Evolutionary conservation across 495 filamentous ascomycete species (phyloP), one percentile per base, ranked within the genome.

Genomic region (Recurvomyces mirabilis): DNA sequence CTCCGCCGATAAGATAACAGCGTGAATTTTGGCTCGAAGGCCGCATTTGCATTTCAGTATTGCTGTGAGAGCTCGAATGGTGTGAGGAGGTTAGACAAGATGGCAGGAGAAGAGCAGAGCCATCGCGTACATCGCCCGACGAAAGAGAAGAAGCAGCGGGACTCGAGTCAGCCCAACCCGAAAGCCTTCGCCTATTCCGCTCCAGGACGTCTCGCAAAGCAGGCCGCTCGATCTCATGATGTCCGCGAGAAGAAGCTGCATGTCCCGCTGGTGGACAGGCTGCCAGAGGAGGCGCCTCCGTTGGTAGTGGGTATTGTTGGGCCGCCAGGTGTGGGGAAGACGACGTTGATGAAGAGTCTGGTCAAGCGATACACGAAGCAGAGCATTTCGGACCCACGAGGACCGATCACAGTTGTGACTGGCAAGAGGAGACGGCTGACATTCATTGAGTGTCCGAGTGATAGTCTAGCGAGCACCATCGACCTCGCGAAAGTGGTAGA

Each of bases 361-460:
- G 84, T 98, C 49, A 79, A 84, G 46, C 77, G 91, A 54, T 98
- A 98, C 64, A 83, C 91, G 20, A 98, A 98, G 59, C 89, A 98
- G 61, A 87, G 83, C 7, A 75, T 98, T 14, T 81, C 84, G 48
- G 75, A 87, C 15, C 89, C 91, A 2, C 79, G 81, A 55, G 91
- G 91, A 7, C 91, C 91, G 10, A 78, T 98, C 49, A 98, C 91
- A 1, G 78, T 96, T 31, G 87, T 98, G 19, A 95, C 91, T 0
- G 91, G 87, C 24, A 95, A 95, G 64, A 77, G 81, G 46, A 79
- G 91, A 56, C 78, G 91, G 17, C 74, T 98, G 34, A 96, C 91
- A 0, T 94, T 98, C 62, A 64, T 98, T 54, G 91, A 98, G 78
- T 94, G 86, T 55, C 89, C 93, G 11, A 86, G 88, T 55, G 87